These are phyloP conservation scores for Colletotrichum coccodes DNA, from an alignment of 2,329 filamentous ascomycete species.

Conservation along the genomic window DNA sequence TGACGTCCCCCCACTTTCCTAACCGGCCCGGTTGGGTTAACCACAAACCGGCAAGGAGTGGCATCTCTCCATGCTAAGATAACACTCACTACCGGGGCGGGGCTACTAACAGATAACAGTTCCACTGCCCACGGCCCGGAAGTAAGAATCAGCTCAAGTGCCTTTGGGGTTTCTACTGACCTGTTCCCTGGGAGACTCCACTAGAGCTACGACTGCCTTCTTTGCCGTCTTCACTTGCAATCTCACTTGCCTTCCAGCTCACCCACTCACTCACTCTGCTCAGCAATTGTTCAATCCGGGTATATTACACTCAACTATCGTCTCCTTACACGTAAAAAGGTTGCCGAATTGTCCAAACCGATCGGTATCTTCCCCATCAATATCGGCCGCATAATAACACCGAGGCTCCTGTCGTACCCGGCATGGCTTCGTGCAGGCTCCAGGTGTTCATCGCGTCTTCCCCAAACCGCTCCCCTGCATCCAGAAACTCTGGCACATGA, in stretches of 20 bases:
- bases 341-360: neutral
- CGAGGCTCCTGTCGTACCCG: neutral
- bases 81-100: neutral
- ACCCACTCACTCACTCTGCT: neutral
- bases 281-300: neutral
- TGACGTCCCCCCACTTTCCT: conserved; percentile 24
- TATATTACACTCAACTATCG: neutral
- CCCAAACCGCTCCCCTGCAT: neutral
- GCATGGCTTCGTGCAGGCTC: neutral
- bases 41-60: conserved; percentile 8
- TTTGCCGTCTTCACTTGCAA: neutral
- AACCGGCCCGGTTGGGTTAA: conserved; percentile 29
- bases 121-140: neutral
- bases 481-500: neutral
- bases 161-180: neutral
- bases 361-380: neutral
- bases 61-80: neutral
- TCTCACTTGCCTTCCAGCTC: neutral
- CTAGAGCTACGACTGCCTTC: neutral
- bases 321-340: neutral
- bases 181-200: conserved; percentile 3
- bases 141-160: neutral
- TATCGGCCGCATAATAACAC: neutral
- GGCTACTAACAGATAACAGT: conserved; percentile 1
- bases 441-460: neutral